Evolutionary conservation across 192 early-diverging fungal genomes (phyloP).

Genomic region (Geosiphon pyriformis): DNA sequence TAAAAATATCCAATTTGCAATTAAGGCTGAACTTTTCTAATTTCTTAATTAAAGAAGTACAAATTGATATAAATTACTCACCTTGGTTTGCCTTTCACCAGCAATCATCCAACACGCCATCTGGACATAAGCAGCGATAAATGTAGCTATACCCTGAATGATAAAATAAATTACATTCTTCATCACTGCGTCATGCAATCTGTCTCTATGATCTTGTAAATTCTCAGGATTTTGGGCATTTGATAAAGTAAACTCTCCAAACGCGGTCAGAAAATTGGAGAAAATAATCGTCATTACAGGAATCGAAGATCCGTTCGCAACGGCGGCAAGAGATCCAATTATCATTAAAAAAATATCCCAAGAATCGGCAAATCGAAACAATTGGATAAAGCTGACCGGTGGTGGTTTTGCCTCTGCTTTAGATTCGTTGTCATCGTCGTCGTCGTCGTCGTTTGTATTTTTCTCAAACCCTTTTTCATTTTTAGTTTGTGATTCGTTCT

Average conservation of each 20-base stretch:
- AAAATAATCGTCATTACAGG: constrained; percentile 10
- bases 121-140: constrained; percentile 54
- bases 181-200: neutral
- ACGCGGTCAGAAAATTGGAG: neutral
- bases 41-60: no score
- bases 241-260: neutral
- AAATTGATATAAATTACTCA: no score
- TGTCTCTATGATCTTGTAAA: neutral
- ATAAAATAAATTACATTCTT: constrained; percentile 25
- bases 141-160: constrained; percentile 48
- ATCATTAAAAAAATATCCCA: neutral
- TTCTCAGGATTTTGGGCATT: neutral
- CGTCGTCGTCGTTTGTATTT: neutral
- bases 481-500: no score
- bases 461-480: no score
- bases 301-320: neutral
- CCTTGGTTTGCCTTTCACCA: constrained; percentile 45
- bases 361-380: constrained; percentile 6
- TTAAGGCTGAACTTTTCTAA: no score
- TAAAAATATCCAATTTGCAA: no score
- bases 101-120: constrained; percentile 59
- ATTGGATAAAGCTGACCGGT: constrained; percentile 44
- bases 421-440: neutral
- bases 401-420: constrained; percentile 26
- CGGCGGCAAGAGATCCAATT: neutral